Conservation (phyloP, 768 basidiomycete species). For the Lactarius sanguifluus region DNA sequence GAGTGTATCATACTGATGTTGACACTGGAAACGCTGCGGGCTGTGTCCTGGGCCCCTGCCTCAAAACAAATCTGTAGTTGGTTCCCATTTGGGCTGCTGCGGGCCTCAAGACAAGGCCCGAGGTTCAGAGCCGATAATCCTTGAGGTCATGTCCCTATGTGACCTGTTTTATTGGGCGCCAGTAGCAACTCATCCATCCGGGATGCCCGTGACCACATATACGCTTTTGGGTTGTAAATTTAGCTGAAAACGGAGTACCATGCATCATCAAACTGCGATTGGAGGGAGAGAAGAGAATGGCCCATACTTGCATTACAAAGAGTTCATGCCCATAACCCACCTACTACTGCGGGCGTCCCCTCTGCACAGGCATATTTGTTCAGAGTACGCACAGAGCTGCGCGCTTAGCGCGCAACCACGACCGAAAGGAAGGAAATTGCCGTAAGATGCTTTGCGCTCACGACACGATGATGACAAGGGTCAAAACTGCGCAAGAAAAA, state of each 20-base stretch:
- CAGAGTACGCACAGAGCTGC: not conserved
- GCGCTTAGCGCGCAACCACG: not conserved
- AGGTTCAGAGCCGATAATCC: not conserved
- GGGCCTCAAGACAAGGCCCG: not conserved
- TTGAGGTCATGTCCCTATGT: not conserved
- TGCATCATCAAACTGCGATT: not conserved
- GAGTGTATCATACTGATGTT: not conserved
- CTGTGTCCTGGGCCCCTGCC: not conserved
- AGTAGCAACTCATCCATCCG: not conserved
- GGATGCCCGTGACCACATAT: not conserved
- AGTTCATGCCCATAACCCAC: not conserved
- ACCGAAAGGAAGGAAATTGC: not conserved
- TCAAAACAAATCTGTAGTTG: not conserved
- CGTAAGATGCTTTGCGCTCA: not conserved
- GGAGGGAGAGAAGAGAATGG: not conserved
- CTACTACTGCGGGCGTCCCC: not conserved
- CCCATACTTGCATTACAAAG: not conserved
- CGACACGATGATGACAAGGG: not conserved
- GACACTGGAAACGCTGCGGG: not conserved
- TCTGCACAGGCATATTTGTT: not conserved
- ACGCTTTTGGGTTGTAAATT: not conserved
- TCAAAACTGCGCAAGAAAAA: slow-evolving; percentile 2
- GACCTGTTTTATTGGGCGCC: not conserved
- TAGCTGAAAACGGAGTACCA: not conserved
- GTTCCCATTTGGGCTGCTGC: not conserved